These are phyloP conservation scores for Polyporus tsugae DNA, from an alignment of 1,284 basidiomycete genomes.

Conservation along the genomic window DNA sequence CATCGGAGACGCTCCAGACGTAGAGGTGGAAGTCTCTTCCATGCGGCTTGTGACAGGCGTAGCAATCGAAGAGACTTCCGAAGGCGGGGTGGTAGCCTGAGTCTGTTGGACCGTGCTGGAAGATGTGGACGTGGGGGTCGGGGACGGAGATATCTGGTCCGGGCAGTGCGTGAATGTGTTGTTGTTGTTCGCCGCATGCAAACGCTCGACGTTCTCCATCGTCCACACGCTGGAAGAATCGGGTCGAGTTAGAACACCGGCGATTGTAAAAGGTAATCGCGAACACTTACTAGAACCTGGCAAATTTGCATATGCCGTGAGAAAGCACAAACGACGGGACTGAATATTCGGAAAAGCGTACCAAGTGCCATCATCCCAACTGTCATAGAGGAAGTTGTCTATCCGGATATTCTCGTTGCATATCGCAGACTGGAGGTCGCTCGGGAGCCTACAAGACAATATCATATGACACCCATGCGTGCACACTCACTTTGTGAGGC, in stretches of 20 bases:
- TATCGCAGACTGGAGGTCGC: slow-evolving; percentile 22
- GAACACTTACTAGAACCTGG: slow-evolving; percentile 31
- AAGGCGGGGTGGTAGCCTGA: no score
- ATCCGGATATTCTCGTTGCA: slow-evolving; percentile 31
- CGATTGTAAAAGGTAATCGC: neutral
- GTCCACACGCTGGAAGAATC: slow-evolving; percentile 25
- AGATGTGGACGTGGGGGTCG: neutral
- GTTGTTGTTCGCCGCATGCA: slow-evolving; percentile 22
- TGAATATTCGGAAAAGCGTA: neutral
- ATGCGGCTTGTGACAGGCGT: no score
- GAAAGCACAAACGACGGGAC: neutral
- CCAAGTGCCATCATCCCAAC: slow-evolving; percentile 32
- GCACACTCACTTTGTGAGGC: no score
- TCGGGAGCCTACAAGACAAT: slow-evolving; percentile 15
- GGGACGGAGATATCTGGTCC: slow-evolving; percentile 11
- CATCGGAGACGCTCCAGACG: no score
- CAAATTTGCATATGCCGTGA: neutral
- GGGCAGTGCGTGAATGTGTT: slow-evolving; percentile 27
- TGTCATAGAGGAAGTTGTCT: slow-evolving; percentile 29
- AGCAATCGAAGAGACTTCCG: neutral
- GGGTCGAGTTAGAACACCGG: no score
- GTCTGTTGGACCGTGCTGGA: no score
- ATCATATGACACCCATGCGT: no score
- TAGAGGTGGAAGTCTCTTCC: no score
- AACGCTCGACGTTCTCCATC: slow-evolving; percentile 18